Evolutionary conservation across 2,329 filamentous ascomycete genomes (phyloP), one percentile per base, ranked within the genome.

Genomic region (Ceratocystis alfenasii): DNA sequence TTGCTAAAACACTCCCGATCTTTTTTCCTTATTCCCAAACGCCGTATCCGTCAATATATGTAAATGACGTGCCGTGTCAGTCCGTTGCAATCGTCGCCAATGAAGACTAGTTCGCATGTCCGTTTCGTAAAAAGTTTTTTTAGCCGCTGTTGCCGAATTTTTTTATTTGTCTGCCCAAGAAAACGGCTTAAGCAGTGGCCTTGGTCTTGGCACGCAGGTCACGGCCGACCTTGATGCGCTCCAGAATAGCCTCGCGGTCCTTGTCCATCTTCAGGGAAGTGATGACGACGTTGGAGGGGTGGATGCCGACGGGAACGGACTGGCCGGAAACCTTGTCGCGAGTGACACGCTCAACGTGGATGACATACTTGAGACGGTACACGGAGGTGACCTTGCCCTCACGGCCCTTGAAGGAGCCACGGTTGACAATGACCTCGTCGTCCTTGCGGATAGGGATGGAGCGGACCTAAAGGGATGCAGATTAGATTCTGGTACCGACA

Each of bases 191-290:
- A 64, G 67, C 67, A 53, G 84, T 81, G 77, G 81, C 79, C 80
- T 87, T 87, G 81, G 78, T 79, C 82, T 91, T 91, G 78, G 80
- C 80, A 77, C 81, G 81, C 76, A 85, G 82, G 81, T 93, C 89
- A 71, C 89, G 87, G 75, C 89, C 90, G 72, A 81, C 79, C 80
- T 87, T 87, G 82, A 89, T 90, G 80, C 90, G 86, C 81, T 90
- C 89, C 73, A 95, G 83, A 76, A 94, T 94, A 78, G 81, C 82
- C 84, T 94, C 89, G 73, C 90, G 88, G 81, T 95, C 89, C 87
- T 94, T 93, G 85, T 94, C 89, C 75, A 96, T 84, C 89, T 97
- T 96, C 79, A 97, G 86, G 87, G 96, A 96, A 82, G 88, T 96
- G 83, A 99, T 89, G 82, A 96, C 87, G 73, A 96, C 90, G 81